Conservation (phyloP, 768 basidiomycete genomes). For the Coprinellus micaceus region DNA sequence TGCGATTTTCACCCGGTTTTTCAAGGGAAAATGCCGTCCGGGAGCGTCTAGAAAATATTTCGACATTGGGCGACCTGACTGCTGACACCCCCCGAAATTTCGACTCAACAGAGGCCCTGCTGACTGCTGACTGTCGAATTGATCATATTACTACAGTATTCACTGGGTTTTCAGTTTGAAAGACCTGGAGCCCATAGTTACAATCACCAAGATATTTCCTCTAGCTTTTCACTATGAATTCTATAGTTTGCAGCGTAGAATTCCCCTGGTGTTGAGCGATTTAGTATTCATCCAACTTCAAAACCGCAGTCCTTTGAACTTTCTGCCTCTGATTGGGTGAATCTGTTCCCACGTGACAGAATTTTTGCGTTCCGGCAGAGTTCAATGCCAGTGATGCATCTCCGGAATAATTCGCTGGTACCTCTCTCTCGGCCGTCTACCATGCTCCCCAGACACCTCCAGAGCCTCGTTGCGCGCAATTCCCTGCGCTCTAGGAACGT, state of each 20-base stretch:
- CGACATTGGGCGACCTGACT: background rate
- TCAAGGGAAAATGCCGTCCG: no score
- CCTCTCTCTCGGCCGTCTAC: background rate
- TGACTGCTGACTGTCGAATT: background rate
- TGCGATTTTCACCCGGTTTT: no score
- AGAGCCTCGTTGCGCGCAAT: constrained; percentile 34
- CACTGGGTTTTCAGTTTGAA: no score
- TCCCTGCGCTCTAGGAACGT: constrained; percentile 27
- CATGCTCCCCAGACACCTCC: constrained; percentile 46
- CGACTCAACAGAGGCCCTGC: background rate
- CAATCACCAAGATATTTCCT: no score
- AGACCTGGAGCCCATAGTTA: no score
- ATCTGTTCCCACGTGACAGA: constrained; percentile 5
- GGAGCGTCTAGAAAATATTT: no score
- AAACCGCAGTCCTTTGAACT: no score
- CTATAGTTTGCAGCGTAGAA: no score
- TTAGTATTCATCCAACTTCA: no score
- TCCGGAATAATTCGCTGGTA: background rate
- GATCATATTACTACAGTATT: background rate
- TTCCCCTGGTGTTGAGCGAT: no score
- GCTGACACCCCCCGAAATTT: background rate
- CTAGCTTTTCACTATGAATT: no score
- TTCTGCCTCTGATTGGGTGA: no score
- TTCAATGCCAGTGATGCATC: constrained; percentile 3
- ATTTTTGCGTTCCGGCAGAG: background rate